Conservation (phyloP, 2,329 filamentous ascomycete species). For the Sphaerulina musiva region DNA sequence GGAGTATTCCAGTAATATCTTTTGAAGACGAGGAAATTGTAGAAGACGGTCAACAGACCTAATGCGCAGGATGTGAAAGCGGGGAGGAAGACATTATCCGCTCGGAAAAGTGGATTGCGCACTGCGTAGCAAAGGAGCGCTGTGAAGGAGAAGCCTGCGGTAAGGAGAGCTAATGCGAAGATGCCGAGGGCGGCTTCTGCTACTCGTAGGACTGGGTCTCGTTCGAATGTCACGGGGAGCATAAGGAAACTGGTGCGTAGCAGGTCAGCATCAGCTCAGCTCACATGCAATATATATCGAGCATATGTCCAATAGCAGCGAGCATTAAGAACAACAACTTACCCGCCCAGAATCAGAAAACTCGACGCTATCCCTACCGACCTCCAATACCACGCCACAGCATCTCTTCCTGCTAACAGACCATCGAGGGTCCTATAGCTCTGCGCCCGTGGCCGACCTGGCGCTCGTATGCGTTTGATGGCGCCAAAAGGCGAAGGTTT, state of each 20-base stretch:
- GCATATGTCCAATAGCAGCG: constrained; percentile 14
- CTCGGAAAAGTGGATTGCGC: constrained; percentile 42
- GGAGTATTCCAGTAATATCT: constrained; percentile 40
- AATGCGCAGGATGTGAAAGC: constrained; percentile 40
- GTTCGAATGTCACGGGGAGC: constrained; percentile 43
- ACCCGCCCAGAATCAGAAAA: constrained; percentile 47
- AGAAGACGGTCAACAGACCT: constrained; percentile 45
- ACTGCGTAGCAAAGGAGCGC: constrained; percentile 44
- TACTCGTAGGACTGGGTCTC: constrained; percentile 35
- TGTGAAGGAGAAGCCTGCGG: constrained; percentile 45
- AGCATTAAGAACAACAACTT: constrained; percentile 14
- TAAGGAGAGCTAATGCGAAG: constrained; percentile 43
- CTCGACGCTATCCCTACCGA: constrained; percentile 39
- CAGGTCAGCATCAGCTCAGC: constrained; percentile 12
- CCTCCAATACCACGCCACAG: constrained; percentile 44
- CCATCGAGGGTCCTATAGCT: constrained; percentile 29
- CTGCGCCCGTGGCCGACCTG: constrained; percentile 26
- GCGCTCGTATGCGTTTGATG: constrained; percentile 19
- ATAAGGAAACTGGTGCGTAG: constrained; percentile 40
- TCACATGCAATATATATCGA: not conserved
- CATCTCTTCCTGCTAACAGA: constrained; percentile 20
- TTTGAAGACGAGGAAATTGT: constrained; percentile 41
- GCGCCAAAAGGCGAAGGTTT: constrained; percentile 22
- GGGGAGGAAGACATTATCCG: constrained; percentile 44
- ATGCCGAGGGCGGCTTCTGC: constrained; percentile 38